A percentile compares a stretch with the other conserved stretches of the same genome.
Evolutionary conservation across 176 grass and related monocot species (phyloP).

Genomic region (Zoysia japonica): DNA sequence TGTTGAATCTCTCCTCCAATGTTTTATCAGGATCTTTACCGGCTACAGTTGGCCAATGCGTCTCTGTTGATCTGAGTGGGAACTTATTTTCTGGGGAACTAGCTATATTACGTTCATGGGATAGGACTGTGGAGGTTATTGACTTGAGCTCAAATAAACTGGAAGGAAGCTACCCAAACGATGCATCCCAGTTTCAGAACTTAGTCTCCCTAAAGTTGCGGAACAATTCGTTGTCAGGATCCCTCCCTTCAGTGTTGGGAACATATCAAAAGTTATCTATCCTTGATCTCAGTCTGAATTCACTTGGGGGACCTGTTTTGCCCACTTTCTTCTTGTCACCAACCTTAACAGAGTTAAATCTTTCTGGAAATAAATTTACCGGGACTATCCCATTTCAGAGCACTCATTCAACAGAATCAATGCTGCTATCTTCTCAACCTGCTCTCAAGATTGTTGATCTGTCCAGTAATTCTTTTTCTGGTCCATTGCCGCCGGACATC

Average conservation of each 20-base stretch:
- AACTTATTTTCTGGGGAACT: slow-evolving; percentile 70
- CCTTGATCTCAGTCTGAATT: slow-evolving; percentile 84
- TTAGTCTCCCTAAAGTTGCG: slow-evolving; percentile 68
- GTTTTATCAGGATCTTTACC: slow-evolving; percentile 75
- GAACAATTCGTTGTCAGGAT: slow-evolving; percentile 76
- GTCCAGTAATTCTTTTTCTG: slow-evolving; percentile 79
- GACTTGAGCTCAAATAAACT: slow-evolving; percentile 92
- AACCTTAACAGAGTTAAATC: slow-evolving; percentile 69
- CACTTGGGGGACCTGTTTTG: slow-evolving; percentile 71
- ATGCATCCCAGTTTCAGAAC: slow-evolving; percentile 73
- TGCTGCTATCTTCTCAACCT: slow-evolving; percentile 58
- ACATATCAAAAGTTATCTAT: slow-evolving; percentile 75
- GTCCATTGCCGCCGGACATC: slow-evolving; percentile 73
- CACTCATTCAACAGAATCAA: slow-evolving; percentile 70
- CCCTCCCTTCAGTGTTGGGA: slow-evolving; percentile 74
- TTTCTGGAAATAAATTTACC: slow-evolving; percentile 80
- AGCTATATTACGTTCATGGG: slow-evolving; percentile 72
- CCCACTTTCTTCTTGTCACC: slow-evolving; percentile 64
- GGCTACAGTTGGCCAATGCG: slow-evolving; percentile 49
- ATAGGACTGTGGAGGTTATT: slow-evolving; percentile 60
- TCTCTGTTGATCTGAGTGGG: slow-evolving; percentile 76
- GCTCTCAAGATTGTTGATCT: slow-evolving; percentile 78
- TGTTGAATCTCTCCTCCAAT: slow-evolving; percentile 92
- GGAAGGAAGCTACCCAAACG: slow-evolving; percentile 77
- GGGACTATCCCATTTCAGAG: slow-evolving; percentile 78